Conservation (phyloP, 2,329 filamentous ascomycete genomes). For the Microdochium trichocladiopsis region DNA sequence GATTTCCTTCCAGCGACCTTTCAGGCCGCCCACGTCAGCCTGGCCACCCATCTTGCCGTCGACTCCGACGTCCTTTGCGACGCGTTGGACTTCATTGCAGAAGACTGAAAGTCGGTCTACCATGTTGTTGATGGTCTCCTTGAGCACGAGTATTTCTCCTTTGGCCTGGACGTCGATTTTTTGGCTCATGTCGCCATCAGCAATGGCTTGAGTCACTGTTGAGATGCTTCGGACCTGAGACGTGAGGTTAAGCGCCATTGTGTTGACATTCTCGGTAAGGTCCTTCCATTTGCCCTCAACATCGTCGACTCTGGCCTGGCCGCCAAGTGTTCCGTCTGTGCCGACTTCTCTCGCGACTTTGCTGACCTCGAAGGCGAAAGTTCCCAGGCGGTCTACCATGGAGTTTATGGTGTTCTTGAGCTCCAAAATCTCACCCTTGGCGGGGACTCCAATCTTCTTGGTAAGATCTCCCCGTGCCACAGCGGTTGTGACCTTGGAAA, state of each 20-base stretch:
- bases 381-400: slow-evolving; percentile 95
- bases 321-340: slow-evolving; percentile 88
- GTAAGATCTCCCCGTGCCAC: slow-evolving; percentile 91
- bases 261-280: slow-evolving; percentile 84
- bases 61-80: slow-evolving; percentile 93
- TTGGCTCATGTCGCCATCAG: slow-evolving; percentile 90
- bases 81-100: slow-evolving; percentile 91
- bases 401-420: slow-evolving; percentile 97
- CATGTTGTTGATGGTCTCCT: slow-evolving; percentile 99
- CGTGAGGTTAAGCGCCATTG: slow-evolving; percentile 62
- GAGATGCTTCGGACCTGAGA: slow-evolving; percentile 85
- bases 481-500: slow-evolving; percentile 91
- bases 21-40: slow-evolving; percentile 86
- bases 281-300: slow-evolving; percentile 99
- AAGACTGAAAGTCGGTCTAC: slow-evolving; percentile 91
- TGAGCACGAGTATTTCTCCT: slow-evolving; percentile 88
- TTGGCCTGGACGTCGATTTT: slow-evolving; percentile 94
- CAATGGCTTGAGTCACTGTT: slow-evolving; percentile 89
- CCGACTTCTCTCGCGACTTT: slow-evolving; percentile 93
- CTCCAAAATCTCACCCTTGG: slow-evolving; percentile 88
- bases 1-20: slow-evolving; percentile 96
- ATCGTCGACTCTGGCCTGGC: slow-evolving; percentile 88
- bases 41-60: slow-evolving; percentile 98
- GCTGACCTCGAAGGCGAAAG: slow-evolving; percentile 94
- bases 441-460: slow-evolving; percentile 92